A percentile compares a stretch with the other conserved stretches of the same genome.
Evolutionary conservation across 116 monocot genomes (phyloP).

Genomic region (Cymodocea nodosa): DNA sequence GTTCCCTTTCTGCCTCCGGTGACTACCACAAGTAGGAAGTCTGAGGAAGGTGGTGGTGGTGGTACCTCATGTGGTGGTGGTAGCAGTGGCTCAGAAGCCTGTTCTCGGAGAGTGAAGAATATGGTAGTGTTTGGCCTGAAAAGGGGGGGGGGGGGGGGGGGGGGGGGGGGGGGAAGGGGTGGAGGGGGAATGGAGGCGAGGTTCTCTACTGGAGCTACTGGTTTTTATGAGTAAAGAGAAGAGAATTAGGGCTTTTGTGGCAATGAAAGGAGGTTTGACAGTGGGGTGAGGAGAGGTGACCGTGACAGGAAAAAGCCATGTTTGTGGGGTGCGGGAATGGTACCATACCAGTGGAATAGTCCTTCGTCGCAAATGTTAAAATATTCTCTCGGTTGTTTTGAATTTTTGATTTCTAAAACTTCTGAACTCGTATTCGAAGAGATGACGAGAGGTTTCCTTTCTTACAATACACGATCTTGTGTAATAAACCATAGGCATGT

Average conservation of each 20-base stretch:
- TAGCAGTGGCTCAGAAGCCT: not conserved
- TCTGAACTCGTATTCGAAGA: too few species aligned
- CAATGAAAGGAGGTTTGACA: not conserved
- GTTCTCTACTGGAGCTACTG: not conserved
- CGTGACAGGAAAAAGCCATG: constrained; percentile 15
- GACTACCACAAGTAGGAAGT: not conserved
- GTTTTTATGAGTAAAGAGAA: constrained; percentile 4
- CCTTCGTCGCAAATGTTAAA: too few species aligned
- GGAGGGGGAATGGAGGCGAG: not conserved
- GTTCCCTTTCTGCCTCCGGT: too few species aligned
- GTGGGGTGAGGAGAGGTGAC: not conserved
- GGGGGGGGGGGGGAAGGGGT: not conserved
- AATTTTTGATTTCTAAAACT: too few species aligned
- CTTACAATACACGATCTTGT: too few species aligned
- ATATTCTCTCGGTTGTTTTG: too few species aligned
- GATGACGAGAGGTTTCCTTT: too few species aligned
- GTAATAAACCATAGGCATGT: too few species aligned
- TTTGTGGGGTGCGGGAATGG: not conserved
- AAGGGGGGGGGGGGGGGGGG: not conserved
- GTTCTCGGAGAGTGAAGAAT: not conserved
- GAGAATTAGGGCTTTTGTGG: constrained; percentile 14
- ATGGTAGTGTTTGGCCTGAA: constrained; percentile 1
- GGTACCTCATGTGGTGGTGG: not conserved
- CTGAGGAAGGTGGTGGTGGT: not conserved
- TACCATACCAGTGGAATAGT: constrained; percentile 11